Evolutionary conservation across 306 rosid species (phyloP).

Genomic region (Rosa persica): DNA sequence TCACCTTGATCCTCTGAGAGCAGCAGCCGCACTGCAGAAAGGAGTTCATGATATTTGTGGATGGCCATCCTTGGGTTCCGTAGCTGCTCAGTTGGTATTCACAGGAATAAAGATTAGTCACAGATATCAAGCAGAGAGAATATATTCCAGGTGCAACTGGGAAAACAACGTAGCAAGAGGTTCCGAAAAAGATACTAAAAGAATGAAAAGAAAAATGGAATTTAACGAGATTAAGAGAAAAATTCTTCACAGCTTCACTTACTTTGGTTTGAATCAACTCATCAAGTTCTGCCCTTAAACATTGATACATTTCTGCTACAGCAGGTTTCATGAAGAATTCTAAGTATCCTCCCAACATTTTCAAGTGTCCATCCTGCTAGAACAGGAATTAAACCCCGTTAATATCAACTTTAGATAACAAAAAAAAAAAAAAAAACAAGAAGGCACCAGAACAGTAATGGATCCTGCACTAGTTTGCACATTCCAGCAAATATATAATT

Average conservation of each 20-base stretch:
- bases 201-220: constrained; percentile 18
- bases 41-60: constrained; percentile 59
- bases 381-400: constrained; percentile 18
- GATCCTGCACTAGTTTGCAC: background rate
- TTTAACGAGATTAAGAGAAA: background rate
- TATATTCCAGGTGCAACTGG: background rate
- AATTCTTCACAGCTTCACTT: constrained; percentile 28
- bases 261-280: constrained; percentile 81
- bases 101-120: constrained; percentile 17
- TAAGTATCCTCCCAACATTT: constrained; percentile 92
- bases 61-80: constrained; percentile 66
- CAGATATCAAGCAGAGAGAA: background rate
- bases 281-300: constrained; percentile 70
- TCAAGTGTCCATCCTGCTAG: constrained; percentile 78
- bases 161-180: background rate
- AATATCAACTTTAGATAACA: background rate
- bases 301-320: constrained; percentile 67
- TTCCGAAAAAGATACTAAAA: constrained; percentile 20
- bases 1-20: constrained; percentile 58
- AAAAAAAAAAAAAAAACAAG: background rate
- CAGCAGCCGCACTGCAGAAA: constrained; percentile 72
- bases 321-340: constrained; percentile 88
- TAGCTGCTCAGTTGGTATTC: constrained; percentile 52
- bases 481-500: constrained; percentile 5
- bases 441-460: background rate